Evolutionary conservation across 768 basidiomycete species (phyloP).

Genomic region (Rhodosporidiobolus odoratus): DNA sequence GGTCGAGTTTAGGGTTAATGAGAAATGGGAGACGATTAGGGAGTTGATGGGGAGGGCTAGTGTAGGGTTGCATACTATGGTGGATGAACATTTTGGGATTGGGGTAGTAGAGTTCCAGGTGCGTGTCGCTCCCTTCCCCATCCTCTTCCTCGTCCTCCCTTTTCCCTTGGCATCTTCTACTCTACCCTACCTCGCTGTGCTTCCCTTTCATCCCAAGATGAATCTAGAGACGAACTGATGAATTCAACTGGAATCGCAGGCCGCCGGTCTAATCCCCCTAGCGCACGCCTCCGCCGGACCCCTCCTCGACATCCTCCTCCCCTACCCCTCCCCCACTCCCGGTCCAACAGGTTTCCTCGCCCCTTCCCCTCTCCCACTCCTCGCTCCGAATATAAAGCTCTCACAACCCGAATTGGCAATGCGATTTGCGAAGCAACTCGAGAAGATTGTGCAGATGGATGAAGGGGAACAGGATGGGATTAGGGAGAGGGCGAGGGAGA

Average conservation of each 20-base stretch:
- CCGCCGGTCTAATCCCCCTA: conserved; percentile 86
- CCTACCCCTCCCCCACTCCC: conserved; percentile 45
- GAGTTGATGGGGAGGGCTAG: conserved; percentile 66
- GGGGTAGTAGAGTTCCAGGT: conserved; percentile 98
- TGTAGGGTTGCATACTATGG: conserved; percentile 90
- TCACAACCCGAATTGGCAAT: not conserved
- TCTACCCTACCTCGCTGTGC: not conserved
- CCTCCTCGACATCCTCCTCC: conserved; percentile 81
- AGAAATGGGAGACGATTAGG: conserved; percentile 66
- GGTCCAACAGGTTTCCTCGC: not conserved
- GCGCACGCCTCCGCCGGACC: conserved; percentile 92
- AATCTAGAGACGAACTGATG: too few species aligned
- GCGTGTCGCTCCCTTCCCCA: conserved; percentile 42
- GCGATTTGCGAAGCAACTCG: too few species aligned
- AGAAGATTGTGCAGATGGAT: too few species aligned
- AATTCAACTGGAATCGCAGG: too few species aligned
- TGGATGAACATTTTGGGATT: conserved; percentile 97
- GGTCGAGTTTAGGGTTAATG: conserved; percentile 77
- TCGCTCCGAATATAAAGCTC: not conserved
- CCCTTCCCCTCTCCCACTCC: conserved; percentile 43
- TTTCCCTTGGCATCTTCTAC: too few species aligned
- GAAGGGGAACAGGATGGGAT: too few species aligned
- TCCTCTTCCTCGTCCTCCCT: conserved; percentile 1
- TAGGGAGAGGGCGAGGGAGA: too few species aligned
- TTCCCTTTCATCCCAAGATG: not conserved